Base-by-base conservation (phyloP, 1,284 basidiomycete species). In the Anthracocystis panici-leucophaei region DNA sequence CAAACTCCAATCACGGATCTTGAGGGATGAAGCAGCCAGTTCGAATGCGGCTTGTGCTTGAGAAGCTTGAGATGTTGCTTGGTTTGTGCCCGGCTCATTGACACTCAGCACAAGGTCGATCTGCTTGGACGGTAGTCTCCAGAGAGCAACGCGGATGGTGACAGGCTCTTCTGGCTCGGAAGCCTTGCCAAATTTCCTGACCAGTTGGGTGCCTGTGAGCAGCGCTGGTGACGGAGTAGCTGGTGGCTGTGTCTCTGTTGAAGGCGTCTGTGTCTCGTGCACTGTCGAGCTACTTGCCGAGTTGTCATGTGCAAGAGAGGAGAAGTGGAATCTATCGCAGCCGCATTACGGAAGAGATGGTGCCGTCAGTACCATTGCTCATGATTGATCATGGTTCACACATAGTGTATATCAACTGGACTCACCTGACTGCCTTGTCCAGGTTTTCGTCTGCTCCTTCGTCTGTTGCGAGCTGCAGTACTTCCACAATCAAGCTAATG, bases 291-390 rank as follows among this genome's bases (percentile, higher is more conserved):
- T 87, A 49, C 86, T 81, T 1, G 96, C 93, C 29, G 89, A 88
- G 84, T 97, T 98, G 87, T 99, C 96, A 82, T 97, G 91, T 12
- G 95, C 96, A 44, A 98, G 86, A 0, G 94, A 92, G 67, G 91
- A 89, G 78, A 97, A 99, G 87, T 98, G 96, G 83, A 91, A 95
- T 85, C 96, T 93, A 81, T 49, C 8, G 46, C 35, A 29, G 33
- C 31, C 6, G 18, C 18, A 25, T 6, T 8, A 7, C 5, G 41
- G 2, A 40, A 25, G 12, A 5, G 40, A 12, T 10, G 41, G 11
- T 9, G 14, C 5, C n/a, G 31, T 56, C 29, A 45, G 41, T 42
- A 14, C 18, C 25, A 23, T 14, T 46, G 23, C 18, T 2, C 0
- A 23, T n/a, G 5, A 12, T 21, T 21, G 56, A 31, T 23, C 20